Evolutionary conservation across 306 rosid species (phyloP), one percentile per base, ranked within the genome.

Genomic region (Phaseolus lunatus): DNA sequence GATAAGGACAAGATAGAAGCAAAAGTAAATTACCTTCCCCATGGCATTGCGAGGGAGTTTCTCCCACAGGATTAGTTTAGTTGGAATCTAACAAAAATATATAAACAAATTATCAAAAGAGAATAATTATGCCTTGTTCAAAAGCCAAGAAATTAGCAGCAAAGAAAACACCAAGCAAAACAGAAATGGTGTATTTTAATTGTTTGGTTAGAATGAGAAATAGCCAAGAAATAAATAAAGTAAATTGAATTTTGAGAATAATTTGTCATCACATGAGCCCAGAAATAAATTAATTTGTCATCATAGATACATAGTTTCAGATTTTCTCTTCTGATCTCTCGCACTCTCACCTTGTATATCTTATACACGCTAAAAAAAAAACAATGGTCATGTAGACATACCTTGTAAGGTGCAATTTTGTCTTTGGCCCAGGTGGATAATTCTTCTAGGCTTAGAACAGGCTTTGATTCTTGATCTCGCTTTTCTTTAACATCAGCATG

Each of bases 321-420:
- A 62, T 62, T 61, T 8, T 13, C 1, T 37, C n/a, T 26, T 43
- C 9, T 45, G 39, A 50, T 11, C 41, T 27, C 26, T 63, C 41
- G 31, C 41, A 59, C 54, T 49, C 63, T 50, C 20, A 35, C 10
- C 43, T 50, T 45, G n/a, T 14, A 27, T 14, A 3, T 64, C 33
- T 31, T 31, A n/a, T 15, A 59, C 14, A 57, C 13, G 13, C 56
- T 6, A 13, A 5, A 57, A 5, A 3, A 33, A 1, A 7, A 4
- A 58, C 3, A 39, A 67, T 43, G 67, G 52, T 14, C 75, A 73
- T 56, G 49, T 16, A 20, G 39, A 35, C 82, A 29, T 82, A 95
- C 98, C 98, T 95, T 95, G 91, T 90, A 95, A 65, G 98, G 97
- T 65, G 97, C 97, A 72, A 95, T 85, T 77, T 89, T 95, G 79